Base-by-base conservation (phyloP, 306 rosid genomes). In the Luffa aegyptiaca region DNA sequence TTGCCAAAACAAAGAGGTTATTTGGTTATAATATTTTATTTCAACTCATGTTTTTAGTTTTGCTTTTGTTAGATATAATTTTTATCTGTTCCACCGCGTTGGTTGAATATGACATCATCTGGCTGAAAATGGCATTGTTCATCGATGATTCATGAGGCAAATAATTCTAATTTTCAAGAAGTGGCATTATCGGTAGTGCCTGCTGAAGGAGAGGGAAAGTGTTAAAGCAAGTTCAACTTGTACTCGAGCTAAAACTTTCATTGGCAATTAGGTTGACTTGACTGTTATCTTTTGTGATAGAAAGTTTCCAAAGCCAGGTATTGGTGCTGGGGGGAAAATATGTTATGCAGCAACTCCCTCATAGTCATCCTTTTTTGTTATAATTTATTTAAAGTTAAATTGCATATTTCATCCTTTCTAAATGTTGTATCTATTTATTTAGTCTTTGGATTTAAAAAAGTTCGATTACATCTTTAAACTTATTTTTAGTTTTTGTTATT, bases 1-100 rank as follows among this genome's bases (percentile, higher is more conserved):
- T 84, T 91, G 90, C 84, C 3, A 85, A 61, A 83, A 92, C 87
- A 90, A 84, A 85, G 93, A 91, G 93, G 98, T 92, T 81, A 66
- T 87, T 83, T 82, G 6, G 42, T 45, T 13, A 4, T 14, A 48
- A 33, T 48, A 31, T 17, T 10, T 12, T 62, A 2, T n/a, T 55
- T n/a, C 55, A 26, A 48, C 77, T 13, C 41, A 5, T 21, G 10
- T 12, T 48, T 26, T 49, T 12, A 26, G 58, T 71, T 71, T 41
- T 36, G 21, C 4, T 6, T 33, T 35, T 35, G 10, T 35, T 46
- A 45, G 46, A 72, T 72, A 71, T 12, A 56, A 51, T 75, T 26
- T 48, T 75, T 69, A 20, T 42, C 16, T 68, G 75, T 44, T 69
- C 37, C 36, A 20, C 53, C 26, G 39, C 7, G 26, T 61, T 61